phyloP scores from a whole-genome alignment of 176 grass and related monocot genomes.

The Carex parvula region DNA sequence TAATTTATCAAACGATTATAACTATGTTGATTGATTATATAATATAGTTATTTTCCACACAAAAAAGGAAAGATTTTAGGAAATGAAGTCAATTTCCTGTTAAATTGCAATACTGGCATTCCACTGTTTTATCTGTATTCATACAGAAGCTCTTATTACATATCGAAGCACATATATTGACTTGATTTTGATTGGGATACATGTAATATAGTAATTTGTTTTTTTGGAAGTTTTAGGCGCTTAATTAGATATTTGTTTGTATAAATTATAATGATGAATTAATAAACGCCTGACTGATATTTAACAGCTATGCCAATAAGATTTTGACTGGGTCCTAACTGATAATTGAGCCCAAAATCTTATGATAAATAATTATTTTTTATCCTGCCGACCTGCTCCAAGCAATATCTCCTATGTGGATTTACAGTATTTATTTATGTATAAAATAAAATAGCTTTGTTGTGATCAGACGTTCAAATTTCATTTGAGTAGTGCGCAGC shows the following conservation, averaged over 20 bases:
- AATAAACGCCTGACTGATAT: too few relatives aligned
- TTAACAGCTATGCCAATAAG: too few relatives aligned
- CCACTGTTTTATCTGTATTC: too few relatives aligned
- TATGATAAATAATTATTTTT: background rate
- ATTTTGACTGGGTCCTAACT: background rate
- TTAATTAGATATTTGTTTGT: background rate
- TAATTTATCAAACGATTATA: too few relatives aligned
- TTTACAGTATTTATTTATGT: background rate
- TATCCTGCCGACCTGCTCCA: background rate
- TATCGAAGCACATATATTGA: too few relatives aligned
- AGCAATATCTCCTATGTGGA: background rate
- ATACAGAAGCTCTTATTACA: too few relatives aligned
- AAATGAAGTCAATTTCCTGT: too few relatives aligned
- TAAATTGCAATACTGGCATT: too few relatives aligned
- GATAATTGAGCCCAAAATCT: background rate
- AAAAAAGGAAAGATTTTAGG: too few relatives aligned
- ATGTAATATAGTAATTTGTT: background rate
- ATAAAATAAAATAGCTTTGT: background rate
- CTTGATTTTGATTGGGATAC: background rate
- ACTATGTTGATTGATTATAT: too few relatives aligned
- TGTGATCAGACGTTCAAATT: background rate
- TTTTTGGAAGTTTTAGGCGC: background rate
- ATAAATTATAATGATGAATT: background rate
- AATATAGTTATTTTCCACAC: too few relatives aligned
- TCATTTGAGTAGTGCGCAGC: slow-evolving; percentile 1